phyloP scores from a whole-genome alignment of 768 basidiomycete genomes.

The Naematelia encephala region DNA sequence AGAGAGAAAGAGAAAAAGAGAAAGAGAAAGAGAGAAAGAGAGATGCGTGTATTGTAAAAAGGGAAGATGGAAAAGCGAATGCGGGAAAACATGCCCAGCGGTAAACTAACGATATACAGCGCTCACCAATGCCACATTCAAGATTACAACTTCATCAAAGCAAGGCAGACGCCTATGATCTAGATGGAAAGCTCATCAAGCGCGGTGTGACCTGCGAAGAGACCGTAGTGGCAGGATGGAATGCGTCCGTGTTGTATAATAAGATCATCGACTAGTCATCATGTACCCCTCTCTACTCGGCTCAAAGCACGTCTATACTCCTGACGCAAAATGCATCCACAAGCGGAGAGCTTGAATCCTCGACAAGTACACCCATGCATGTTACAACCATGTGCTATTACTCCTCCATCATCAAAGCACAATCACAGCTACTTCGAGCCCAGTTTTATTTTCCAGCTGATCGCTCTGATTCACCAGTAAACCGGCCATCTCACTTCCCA shows the following conservation, averaged over 20 bases:
- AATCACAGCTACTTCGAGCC: conserved; percentile 39
- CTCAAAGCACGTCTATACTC: no score
- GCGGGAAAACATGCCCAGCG: no score
- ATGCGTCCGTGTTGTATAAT: conserved; percentile 51
- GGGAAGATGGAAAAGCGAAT: conserved; percentile 3
- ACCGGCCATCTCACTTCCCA: conserved; percentile 23
- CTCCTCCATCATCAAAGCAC: conserved; percentile 17
- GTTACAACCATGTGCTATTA: no score
- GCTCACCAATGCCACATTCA: conserved; percentile 51
- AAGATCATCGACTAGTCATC: conserved; percentile 43
- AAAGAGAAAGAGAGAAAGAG: no score
- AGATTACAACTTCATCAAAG: conserved; percentile 49
- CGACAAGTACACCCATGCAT: no score
- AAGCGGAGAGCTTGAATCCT: no score
- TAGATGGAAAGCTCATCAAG: conserved; percentile 45
- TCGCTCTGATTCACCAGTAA: conserved; percentile 26
- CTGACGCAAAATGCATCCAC: no score
- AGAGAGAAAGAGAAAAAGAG: no score
- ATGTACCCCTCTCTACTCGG: neutral
- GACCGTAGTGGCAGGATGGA: conserved; percentile 49
- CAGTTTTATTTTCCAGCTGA: conserved; percentile 42
- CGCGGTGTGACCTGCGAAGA: conserved; percentile 48
- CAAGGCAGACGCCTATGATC: conserved; percentile 42
- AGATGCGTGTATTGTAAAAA: no score
- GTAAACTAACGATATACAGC: conserved; percentile 13